phyloP scores from a whole-genome alignment of 495 filamentous ascomycete species.

The Penicillium bovifimosum region DNA sequence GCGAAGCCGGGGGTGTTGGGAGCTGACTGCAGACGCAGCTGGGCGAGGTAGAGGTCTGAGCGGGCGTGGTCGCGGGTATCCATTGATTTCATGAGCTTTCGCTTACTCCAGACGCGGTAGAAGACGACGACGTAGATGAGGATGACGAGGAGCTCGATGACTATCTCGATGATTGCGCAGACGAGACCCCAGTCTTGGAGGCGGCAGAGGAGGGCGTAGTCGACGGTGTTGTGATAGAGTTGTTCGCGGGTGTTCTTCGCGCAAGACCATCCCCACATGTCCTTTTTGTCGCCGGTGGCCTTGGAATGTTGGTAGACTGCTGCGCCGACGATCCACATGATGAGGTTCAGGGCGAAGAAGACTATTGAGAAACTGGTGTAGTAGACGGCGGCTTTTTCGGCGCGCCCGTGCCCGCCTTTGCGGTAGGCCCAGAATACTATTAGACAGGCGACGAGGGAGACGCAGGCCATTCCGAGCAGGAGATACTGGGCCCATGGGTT shows the following conservation, averaged over 20 bases:
- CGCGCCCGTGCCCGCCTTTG: conserved; percentile 79
- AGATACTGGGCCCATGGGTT: conserved; percentile 86
- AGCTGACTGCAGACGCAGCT: conserved; percentile 84
- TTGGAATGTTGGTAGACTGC: conserved; percentile 76
- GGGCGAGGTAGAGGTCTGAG: conserved; percentile 90
- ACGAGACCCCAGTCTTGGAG: conserved; percentile 88
- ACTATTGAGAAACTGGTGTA: conserved; percentile 86
- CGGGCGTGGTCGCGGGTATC: conserved; percentile 89
- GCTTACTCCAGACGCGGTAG: conserved; percentile 95
- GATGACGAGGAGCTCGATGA: conserved; percentile 87
- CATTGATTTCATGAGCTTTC: conserved; percentile 91
- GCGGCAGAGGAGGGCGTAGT: conserved; percentile 91
- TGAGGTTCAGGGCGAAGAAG: conserved; percentile 89
- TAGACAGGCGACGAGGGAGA: conserved; percentile 75
- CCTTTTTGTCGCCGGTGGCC: conserved; percentile 65
- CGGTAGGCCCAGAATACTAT: conserved; percentile 82
- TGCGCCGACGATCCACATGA: conserved; percentile 88
- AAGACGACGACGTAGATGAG: conserved; percentile 88
- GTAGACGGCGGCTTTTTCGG: conserved; percentile 89
- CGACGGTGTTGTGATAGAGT: conserved; percentile 69
- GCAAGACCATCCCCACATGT: conserved; percentile 97
- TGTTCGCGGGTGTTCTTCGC: conserved; percentile 74
- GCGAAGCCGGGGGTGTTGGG: conserved; percentile 88
- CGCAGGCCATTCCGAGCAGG: conserved; percentile 66
- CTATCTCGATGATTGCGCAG: conserved; percentile 95